Conservation (phyloP, 176 grass and related monocot genomes). For the Otatea glauca region DNA sequence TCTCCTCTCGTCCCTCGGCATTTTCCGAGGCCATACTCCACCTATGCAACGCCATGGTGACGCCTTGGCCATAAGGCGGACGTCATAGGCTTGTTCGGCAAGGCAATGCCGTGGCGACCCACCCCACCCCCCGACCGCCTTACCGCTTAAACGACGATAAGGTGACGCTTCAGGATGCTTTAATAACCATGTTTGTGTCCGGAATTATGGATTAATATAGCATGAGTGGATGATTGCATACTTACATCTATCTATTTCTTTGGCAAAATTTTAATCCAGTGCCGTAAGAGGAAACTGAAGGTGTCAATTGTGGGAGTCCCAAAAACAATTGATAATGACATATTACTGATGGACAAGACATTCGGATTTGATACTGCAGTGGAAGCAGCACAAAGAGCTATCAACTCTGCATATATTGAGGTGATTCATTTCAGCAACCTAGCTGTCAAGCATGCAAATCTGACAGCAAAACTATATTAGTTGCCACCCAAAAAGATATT, state of each 20-base stretch:
- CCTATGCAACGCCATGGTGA: no score
- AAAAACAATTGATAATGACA: constrained; percentile 99
- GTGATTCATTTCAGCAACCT: constrained; percentile 52
- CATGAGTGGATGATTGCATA: constrained; percentile 13
- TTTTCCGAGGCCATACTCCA: no score
- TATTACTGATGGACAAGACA: constrained; percentile 96
- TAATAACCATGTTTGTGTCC: background rate
- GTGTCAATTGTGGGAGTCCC: constrained; percentile 84
- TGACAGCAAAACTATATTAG: constrained; percentile 4
- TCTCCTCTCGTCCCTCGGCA: no score
- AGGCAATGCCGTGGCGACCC: no score
- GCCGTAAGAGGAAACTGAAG: constrained; percentile 86
- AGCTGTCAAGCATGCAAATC: background rate
- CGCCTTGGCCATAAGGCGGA: no score
- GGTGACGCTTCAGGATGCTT: no score
- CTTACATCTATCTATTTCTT: constrained; percentile 23
- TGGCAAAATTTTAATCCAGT: constrained; percentile 53
- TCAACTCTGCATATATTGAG: constrained; percentile 99
- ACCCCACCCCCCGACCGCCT: no score
- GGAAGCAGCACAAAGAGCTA: constrained; percentile 95
- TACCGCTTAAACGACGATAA: no score
- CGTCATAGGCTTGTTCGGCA: no score
- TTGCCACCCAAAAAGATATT: background rate
- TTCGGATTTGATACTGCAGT: constrained; percentile 99
- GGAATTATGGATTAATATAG: constrained; percentile 3